Base-by-base conservation (phyloP, 2,329 filamentous ascomycete species). In the Epichloe bromicola region DNA sequence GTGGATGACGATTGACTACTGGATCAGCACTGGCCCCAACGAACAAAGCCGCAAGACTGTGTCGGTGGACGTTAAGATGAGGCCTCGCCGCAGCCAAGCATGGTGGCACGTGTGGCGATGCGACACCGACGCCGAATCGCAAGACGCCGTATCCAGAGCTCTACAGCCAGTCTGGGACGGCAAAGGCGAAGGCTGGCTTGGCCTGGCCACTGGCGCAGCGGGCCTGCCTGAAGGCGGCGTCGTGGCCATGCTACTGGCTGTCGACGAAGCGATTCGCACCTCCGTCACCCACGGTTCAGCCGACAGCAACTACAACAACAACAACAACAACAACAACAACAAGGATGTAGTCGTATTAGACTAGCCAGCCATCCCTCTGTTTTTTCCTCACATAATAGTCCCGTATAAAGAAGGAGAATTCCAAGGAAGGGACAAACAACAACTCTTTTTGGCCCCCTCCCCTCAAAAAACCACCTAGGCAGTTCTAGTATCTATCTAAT, bases 1-100 rank as follows among this genome's bases (percentile, higher is more conserved):
- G 57, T 81, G 76, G 72, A 73, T 78, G 48, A 70, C 70, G 8
- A 62, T 86, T 7, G 71, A 73, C 38, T 85, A 83, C 58, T 64
- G 61, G 5, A 57, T 82, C 1, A 55, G 17, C 17, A 54, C 58
- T 4, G 59, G 58, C 50, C 59, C 46, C 10, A 34, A 33, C 39
- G 33, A 62, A 38, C 23, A 42, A 23, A 54, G 61, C 8, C 55
- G 58, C 19, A 67, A 53, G 17, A 57, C 66, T 17, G 60, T 80
- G n/a, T 65, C 67, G 2, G 64, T 86, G 38, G 72, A 79, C 38
- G 65, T 82, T n/a, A 70, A 68, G 43, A 66, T 81, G 46, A 69
- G 68, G 49, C 63, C 68, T 10, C 72, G 76, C 15, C 69, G 70
- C 38, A 74, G 73, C 23, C 67, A 71, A 43, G 60, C 69, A 3